Evolutionary conservation across 2,329 filamentous ascomycete genomes (phyloP), one percentile per base, ranked within the genome.

Genomic region (Epichloe bromicola): DNA sequence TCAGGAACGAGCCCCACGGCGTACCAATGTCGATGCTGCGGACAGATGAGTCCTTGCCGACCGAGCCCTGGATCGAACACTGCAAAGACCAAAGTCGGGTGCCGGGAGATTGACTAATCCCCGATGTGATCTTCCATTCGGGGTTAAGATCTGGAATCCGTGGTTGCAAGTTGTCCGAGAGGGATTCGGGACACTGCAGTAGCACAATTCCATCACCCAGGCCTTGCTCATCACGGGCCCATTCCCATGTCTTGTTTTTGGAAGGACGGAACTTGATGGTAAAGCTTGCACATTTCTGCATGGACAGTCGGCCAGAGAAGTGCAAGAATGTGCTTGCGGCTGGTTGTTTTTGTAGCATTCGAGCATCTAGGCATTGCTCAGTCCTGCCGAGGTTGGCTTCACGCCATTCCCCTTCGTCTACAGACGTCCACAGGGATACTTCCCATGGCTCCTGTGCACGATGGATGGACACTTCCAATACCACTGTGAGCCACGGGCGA

Each of bases 31-130:
- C 66, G 33, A 82, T 63, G 46, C 75, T 70, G 33, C 73, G 75
- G 50, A 75, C 73, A 0, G 76, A 72, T 4, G 88, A 85, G 3
- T 72, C 63, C 39, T 79, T 72, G 1, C 74, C 77, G 19, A 75
- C 67, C 1, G 82, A 80, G 4, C 77, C 69, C 37, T 75, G 67
- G 39, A 86, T 74, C 0, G 70, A 65, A 12, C 75, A 70, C 26
- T 78, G 74, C 19, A 90, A 65, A n/a, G 75, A 76, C 83, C 86
- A 91, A 0, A 91, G 68, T n/a, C 73, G 70, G 1, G 85, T 86
- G 19, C 78, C 70, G 3, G 83, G 82, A 2, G 81, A 81, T 54
- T 90, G 83, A 54, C 83, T 86, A 53, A 71, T 64, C 48, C 76
- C 73, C 17, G 74, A 68, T 34, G 71, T 68, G 37, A 84, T 69